These are phyloP conservation scores for Kwoniella bestiolae DNA, from an alignment of 768 basidiomycete genomes.

Conservation along the genomic window DNA sequence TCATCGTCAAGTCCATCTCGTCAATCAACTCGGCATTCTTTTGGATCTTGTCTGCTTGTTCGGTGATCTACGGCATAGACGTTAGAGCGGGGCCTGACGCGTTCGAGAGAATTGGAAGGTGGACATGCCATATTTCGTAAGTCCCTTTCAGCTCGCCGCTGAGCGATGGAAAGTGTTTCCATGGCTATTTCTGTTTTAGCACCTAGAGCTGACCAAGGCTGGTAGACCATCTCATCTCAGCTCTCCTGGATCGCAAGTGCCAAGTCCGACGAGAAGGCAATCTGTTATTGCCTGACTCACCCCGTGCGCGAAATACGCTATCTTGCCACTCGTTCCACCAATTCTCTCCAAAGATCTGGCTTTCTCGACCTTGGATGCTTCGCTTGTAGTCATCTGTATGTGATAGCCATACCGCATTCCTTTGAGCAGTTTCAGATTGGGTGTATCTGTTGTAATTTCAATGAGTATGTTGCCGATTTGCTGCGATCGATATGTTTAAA, in stretches of 20 bases:
- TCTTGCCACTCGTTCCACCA: constrained; percentile 25
- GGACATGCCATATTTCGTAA: constrained; percentile 69
- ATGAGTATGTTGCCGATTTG: too few relatives aligned
- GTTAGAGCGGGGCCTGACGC: neutral
- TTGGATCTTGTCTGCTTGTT: constrained; percentile 65
- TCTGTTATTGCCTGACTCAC: constrained; percentile 26
- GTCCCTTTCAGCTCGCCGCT: constrained; percentile 66
- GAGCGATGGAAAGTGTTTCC: constrained; percentile 38
- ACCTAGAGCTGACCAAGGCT: constrained; percentile 51
- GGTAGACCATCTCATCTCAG: neutral
- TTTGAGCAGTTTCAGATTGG: constrained; percentile 19
- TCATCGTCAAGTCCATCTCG: constrained; percentile 81
- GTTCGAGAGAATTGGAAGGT: neutral
- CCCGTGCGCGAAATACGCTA: constrained; percentile 38
- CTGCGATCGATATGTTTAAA: too few relatives aligned
- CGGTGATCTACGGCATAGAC: constrained; percentile 64
- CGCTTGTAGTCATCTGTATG: constrained; percentile 28
- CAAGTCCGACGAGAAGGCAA: too few relatives aligned
- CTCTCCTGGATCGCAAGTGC: neutral
- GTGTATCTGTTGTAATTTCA: too few relatives aligned
- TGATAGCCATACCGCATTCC: constrained; percentile 32
- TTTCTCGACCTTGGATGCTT: constrained; percentile 37
- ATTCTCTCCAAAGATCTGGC: constrained; percentile 35
- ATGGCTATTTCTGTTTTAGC: constrained; percentile 34
- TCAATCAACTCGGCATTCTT: constrained; percentile 78